phyloP scores from a whole-genome alignment of 257 asterid genomes.

The Ehretia macrophylla region DNA sequence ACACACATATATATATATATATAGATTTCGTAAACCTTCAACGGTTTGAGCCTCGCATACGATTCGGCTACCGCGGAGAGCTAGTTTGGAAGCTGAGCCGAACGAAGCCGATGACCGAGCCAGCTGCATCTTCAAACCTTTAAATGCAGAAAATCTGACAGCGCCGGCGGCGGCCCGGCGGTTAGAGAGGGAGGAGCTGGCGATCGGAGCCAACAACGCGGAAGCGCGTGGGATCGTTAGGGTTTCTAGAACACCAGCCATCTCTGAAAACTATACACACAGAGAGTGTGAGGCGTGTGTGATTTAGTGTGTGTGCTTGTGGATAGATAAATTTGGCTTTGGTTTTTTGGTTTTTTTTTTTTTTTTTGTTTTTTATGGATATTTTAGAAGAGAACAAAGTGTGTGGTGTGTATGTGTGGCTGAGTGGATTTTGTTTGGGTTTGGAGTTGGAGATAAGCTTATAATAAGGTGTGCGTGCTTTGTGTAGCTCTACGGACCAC shows the following conservation, averaged over 20 bases:
- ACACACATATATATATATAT: too few relatives aligned
- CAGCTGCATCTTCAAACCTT: conserved; percentile 59
- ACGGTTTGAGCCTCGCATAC: conserved; percentile 81
- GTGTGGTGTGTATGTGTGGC: conserved; percentile 24
- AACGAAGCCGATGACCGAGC: conserved; percentile 42
- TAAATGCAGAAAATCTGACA: conserved; percentile 51
- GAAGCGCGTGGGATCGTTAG: conserved; percentile 64
- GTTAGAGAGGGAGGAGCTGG: conserved; percentile 29
- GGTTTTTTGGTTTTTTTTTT: not conserved
- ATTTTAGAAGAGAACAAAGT: conserved; percentile 1
- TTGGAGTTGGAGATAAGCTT: conserved; percentile 1
- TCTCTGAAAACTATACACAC: conserved; percentile 27
- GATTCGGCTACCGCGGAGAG: conserved; percentile 44
- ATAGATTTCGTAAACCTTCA: conserved; percentile 31
- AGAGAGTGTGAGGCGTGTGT: conserved; percentile 9
- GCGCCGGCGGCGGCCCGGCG: conserved; percentile 27
- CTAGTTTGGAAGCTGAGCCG: conserved; percentile 29
- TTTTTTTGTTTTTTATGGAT: not conserved
- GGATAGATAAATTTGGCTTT: conserved; percentile 23
- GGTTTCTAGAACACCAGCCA: conserved; percentile 74
- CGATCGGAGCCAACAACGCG: conserved; percentile 38
- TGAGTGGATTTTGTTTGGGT: conserved; percentile 18
- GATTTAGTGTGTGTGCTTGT: not conserved
- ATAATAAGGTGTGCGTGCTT: too few relatives aligned
- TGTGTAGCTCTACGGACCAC: too few relatives aligned